Percentiles rank a stretch among this genome's conserved stretches.
phyloP scores from a whole-genome alignment of 176 grass and related monocot species.

The Zoysia japonica region DNA sequence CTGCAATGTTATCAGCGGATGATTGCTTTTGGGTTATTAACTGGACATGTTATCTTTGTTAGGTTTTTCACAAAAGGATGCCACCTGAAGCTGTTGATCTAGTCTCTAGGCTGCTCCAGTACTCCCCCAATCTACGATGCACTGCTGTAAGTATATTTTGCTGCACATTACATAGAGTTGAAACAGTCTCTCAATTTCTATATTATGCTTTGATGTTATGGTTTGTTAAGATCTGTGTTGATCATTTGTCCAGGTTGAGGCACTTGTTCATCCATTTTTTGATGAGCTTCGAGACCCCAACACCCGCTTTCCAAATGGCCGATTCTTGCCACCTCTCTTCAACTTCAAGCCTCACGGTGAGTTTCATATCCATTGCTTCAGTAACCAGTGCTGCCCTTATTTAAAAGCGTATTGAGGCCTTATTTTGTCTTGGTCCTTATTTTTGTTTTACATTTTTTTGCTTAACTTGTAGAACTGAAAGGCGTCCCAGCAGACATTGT shows the following conservation, averaged over 20 bases:
- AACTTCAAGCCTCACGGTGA: slow-evolving; percentile 80
- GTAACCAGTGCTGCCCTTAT: too few species aligned
- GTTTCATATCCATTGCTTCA: neutral
- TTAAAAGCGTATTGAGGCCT: neutral
- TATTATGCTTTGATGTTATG: neutral
- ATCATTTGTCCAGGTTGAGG: slow-evolving; percentile 52
- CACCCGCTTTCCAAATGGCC: slow-evolving; percentile 66
- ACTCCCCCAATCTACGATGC: slow-evolving; percentile 76
- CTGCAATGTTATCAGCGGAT: neutral
- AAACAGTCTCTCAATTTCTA: neutral
- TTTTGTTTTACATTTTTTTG: neutral
- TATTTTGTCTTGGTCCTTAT: neutral
- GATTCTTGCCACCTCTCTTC: slow-evolving; percentile 69
- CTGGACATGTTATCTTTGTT: neutral
- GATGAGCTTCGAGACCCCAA: slow-evolving; percentile 74
- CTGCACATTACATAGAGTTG: neutral
- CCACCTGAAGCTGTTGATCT: slow-evolving; percentile 81
- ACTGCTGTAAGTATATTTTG: slow-evolving; percentile 58
- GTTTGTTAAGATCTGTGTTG: slow-evolving; percentile 6
- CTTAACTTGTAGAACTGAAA: slow-evolving; percentile 66
- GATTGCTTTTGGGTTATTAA: slow-evolving; percentile 2
- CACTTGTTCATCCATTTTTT: slow-evolving; percentile 81
- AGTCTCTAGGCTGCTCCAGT: slow-evolving; percentile 73
- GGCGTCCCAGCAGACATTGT: slow-evolving; percentile 65
- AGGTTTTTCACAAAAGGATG: slow-evolving; percentile 78